Percentiles rank a stretch among this genome's conserved stretches.
These are phyloP conservation scores for Phaeotremella fagi DNA, from an alignment of 768 basidiomycete species.

Conservation along the genomic window DNA sequence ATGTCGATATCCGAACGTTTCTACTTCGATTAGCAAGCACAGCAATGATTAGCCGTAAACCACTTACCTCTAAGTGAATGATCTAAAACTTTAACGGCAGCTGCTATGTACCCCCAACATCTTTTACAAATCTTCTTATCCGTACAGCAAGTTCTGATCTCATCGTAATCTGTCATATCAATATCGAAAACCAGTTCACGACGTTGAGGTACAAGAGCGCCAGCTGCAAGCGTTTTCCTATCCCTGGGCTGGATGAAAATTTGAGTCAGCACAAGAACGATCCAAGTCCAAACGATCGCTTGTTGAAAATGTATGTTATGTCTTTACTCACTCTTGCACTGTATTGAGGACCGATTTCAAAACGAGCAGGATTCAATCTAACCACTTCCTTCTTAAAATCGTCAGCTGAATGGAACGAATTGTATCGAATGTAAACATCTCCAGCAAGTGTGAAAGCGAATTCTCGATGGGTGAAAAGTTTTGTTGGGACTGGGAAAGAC, in stretches of 20 bases:
- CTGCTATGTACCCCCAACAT: constrained; percentile 93
- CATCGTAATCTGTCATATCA: constrained; percentile 99
- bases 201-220: constrained; percentile 64
- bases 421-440: constrained; percentile 90
- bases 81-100: constrained; percentile 84
- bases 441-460: constrained; percentile 88
- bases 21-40: constrained; percentile 25
- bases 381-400: constrained; percentile 89
- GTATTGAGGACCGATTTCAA: constrained; percentile 96
- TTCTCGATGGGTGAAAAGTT: constrained; percentile 86
- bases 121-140: constrained; percentile 82
- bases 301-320: background rate
- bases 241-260: constrained; percentile 66
- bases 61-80: constrained; percentile 59
- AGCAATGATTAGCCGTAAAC: background rate
- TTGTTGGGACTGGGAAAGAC: constrained; percentile 54
- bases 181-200: constrained; percentile 99
- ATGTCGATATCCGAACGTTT: constrained; percentile 85
- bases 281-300: no score
- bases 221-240: constrained; percentile 71
- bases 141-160: constrained; percentile 88
- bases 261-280: background rate
- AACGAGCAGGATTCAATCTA: constrained; percentile 79
- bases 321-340: constrained; percentile 64
- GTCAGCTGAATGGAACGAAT: constrained; percentile 76